Evolutionary conservation across 1,284 basidiomycete species (phyloP).

Genomic region (Pascua sp.): DNA sequence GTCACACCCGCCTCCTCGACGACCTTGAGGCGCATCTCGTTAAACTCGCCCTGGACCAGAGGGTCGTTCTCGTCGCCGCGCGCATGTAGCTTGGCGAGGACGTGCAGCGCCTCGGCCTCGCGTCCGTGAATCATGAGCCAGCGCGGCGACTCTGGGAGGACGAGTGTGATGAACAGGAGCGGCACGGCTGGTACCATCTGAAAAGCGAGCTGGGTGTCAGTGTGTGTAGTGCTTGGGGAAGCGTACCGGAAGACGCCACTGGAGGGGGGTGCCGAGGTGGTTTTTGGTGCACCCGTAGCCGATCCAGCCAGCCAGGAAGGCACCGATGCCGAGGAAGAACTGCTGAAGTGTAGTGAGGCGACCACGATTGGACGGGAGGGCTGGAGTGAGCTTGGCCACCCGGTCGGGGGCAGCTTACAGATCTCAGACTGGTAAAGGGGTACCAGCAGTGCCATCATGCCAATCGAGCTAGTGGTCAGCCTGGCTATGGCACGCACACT

Average conservation of each 20-base stretch:
- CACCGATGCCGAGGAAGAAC: constrained; percentile 55
- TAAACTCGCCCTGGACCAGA: constrained; percentile 37
- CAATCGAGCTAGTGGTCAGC: constrained; percentile 41
- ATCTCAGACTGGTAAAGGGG: constrained; percentile 59
- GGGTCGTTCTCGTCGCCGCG: constrained; percentile 42
- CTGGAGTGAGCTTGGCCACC: not conserved
- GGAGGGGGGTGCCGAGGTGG: not conserved
- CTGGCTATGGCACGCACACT: too few relatives aligned
- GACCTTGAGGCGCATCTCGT: constrained; percentile 35
- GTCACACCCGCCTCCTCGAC: constrained; percentile 44
- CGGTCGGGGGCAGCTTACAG: not conserved
- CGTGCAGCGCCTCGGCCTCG: constrained; percentile 54
- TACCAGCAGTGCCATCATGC: constrained; percentile 57
- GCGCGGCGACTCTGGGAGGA: constrained; percentile 64
- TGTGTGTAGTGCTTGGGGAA: not conserved
- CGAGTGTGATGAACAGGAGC: not conserved
- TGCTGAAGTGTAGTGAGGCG: constrained; percentile 62
- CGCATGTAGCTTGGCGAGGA: constrained; percentile 64
- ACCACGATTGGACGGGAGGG: constrained; percentile 62
- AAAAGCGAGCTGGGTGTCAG: not conserved
- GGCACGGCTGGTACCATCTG: not conserved
- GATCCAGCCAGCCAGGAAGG: constrained; percentile 22
- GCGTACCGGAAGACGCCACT: not conserved
- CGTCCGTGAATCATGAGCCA: constrained; percentile 61
- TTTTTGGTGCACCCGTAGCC: constrained; percentile 3